Conservation (phyloP, 1,284 basidiomycete genomes). For the Termitomyces sp. region DNA sequence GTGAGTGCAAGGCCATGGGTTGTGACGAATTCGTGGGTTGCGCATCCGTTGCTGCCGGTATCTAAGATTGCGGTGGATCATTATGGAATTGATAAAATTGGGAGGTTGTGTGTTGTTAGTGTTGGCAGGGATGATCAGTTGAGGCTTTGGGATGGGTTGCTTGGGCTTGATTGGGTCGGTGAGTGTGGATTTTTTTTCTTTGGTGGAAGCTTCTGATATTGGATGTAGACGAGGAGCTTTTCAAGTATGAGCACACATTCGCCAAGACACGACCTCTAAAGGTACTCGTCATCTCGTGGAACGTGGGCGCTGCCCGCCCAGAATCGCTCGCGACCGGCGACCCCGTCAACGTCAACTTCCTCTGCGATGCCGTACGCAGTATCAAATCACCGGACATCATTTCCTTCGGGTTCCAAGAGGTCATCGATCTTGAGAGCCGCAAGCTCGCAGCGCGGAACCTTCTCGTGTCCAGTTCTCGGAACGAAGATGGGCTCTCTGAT, state of each 20-base stretch:
- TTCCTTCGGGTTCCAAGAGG: constrained; percentile 92
- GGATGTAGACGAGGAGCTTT: constrained; percentile 62
- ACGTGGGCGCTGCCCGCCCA: constrained; percentile 86
- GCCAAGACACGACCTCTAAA: constrained; percentile 77
- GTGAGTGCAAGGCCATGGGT: constrained; percentile 72
- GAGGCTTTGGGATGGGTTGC: constrained; percentile 86
- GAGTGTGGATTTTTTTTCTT: constrained; percentile 22
- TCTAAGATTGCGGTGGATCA: constrained; percentile 68
- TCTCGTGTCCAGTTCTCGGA: constrained; percentile 69
- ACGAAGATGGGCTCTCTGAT: constrained; percentile 61
- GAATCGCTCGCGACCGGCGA: constrained; percentile 55
- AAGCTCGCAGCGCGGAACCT: constrained; percentile 89
- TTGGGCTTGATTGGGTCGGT: constrained; percentile 86
- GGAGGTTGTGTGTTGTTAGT: constrained; percentile 70
- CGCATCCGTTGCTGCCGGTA: constrained; percentile 80
- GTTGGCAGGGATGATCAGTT: constrained; percentile 75
- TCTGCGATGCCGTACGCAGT: constrained; percentile 65
- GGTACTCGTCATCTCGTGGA: constrained; percentile 89
- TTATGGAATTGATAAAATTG: constrained; percentile 60
- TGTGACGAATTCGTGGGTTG: constrained; percentile 87
- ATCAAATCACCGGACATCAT: constrained; percentile 83
- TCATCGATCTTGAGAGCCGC: constrained; percentile 90
- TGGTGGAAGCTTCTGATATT: background rate
- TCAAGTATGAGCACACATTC: constrained; percentile 72
- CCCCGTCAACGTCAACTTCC: constrained; percentile 65